Base-by-base conservation (phyloP, 805 yeast genomes). In the Suhomyces prunicola region DNA sequence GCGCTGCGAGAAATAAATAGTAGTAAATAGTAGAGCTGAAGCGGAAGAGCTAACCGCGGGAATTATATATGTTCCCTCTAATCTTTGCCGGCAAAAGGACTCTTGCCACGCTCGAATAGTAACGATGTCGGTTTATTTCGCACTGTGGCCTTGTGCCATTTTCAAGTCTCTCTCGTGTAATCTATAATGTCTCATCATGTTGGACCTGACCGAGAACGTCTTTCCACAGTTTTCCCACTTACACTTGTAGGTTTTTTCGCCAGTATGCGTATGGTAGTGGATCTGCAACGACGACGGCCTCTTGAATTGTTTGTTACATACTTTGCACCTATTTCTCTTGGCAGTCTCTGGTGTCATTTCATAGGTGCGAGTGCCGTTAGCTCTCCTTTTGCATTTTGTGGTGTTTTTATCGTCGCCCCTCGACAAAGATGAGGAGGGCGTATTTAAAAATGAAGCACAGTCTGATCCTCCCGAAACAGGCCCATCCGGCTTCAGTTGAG, bases 261-360 rank as follows among this genome's bases (percentile, higher is more conserved):
- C 77, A 0, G 78, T 72, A 66, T 90, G 97, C 6, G 88, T 86
- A 58, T 89, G 81, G 58, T 80, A 75, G 68, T 90, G 97, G 4
- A 92, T 90, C 57, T 85, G 86, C 51, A 90, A 73, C 1, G 94
- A 89, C 9, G 91, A 85, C 7, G 96, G 92, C 63, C 96, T 80
- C 60, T 88, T 86, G 72, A 90, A 90, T 50, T 82, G 84, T 66
- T 90, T 89, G 46, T 82, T 78, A 67, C 97, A 90, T 15, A 84
- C 78, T 44, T 68, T 73, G 69, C 77, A 78, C 56, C 81, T 68
- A 59, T 81, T 81, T 47, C 77, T 60, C 42, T 69, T 70, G 0
- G 79, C 79, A 2, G 80, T 76, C 57, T 73, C 77, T 3, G 76
- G 74, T 0, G 77, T 66, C 80, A 74, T 76, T 48, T 61, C 62